Evolutionary conservation across 768 basidiomycete species (phyloP).

Genomic region (Tricholomella constricta): DNA sequence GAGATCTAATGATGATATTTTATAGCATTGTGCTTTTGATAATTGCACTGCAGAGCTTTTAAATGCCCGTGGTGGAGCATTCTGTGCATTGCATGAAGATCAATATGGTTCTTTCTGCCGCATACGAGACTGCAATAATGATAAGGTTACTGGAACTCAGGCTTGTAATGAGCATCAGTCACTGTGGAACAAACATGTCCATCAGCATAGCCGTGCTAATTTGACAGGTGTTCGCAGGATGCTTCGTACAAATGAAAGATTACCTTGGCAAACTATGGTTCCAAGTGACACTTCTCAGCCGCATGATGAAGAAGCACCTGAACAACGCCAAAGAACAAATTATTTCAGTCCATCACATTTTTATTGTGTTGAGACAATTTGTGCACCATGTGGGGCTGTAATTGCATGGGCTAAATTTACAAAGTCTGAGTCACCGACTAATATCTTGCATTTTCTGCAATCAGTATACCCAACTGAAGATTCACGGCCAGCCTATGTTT

Average conservation of each 20-base stretch:
- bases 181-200: slow-evolving; percentile 18
- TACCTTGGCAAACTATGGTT: slow-evolving; percentile 13
- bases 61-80: too few species aligned
- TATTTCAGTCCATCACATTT: too few species aligned
- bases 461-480: slow-evolving; percentile 20
- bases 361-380: slow-evolving; percentile 32
- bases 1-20: too few species aligned
- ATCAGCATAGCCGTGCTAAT: too few species aligned
- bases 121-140: too few species aligned
- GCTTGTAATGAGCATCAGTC: too few species aligned
- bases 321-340: slow-evolving; percentile 8
- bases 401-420: too few species aligned
- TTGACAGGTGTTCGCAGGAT: slow-evolving; percentile 13
- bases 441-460: slow-evolving; percentile 22
- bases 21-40: too few species aligned
- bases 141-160: too few species aligned
- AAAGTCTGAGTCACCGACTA: slow-evolving; percentile 27
- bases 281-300: slow-evolving; percentile 2
- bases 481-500: slow-evolving; percentile 16
- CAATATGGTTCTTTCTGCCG: too few species aligned
- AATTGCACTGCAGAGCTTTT: too few species aligned
- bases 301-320: slow-evolving; percentile 19
- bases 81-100: too few species aligned
- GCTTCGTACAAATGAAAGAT: slow-evolving; percentile 10
- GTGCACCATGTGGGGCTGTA: slow-evolving; percentile 30